Conservation (phyloP, 78 protist genomes). For the Isochrysis galbana region DNA sequence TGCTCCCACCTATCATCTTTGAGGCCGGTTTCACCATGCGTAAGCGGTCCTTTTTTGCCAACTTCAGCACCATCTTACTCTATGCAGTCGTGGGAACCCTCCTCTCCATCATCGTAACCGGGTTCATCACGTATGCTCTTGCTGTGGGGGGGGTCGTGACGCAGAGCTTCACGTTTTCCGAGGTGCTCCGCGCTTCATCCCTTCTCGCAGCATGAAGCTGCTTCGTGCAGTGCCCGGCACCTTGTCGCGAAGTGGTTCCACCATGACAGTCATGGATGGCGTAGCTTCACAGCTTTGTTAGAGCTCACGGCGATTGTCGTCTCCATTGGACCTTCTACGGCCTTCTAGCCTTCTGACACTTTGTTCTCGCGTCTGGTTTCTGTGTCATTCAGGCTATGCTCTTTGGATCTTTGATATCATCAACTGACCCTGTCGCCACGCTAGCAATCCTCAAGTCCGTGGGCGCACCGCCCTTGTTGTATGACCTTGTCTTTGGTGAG, state of each 20-base stretch:
- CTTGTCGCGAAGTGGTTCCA: too few species aligned
- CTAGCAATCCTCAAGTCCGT: background rate
- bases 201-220: too few species aligned
- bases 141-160: background rate
- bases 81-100: background rate
- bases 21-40: background rate
- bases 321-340: too few species aligned
- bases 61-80: background rate
- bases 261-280: too few species aligned
- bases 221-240: too few species aligned
- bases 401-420: background rate
- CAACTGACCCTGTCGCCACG: constrained; percentile 20
- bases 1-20: constrained; percentile 19
- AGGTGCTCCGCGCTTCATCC: too few species aligned
- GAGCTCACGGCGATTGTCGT: too few species aligned
- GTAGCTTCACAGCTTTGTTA: too few species aligned
- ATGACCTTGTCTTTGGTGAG: constrained; percentile 3
- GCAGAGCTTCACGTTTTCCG: background rate
- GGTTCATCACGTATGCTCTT: background rate
- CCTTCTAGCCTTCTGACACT: too few species aligned
- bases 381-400: too few species aligned
- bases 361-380: too few species aligned
- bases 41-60: background rate
- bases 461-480: background rate
- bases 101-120: background rate